Base-by-base conservation (phyloP, 2,329 filamentous ascomycete genomes). In the Pseudonectria foliicola region DNA sequence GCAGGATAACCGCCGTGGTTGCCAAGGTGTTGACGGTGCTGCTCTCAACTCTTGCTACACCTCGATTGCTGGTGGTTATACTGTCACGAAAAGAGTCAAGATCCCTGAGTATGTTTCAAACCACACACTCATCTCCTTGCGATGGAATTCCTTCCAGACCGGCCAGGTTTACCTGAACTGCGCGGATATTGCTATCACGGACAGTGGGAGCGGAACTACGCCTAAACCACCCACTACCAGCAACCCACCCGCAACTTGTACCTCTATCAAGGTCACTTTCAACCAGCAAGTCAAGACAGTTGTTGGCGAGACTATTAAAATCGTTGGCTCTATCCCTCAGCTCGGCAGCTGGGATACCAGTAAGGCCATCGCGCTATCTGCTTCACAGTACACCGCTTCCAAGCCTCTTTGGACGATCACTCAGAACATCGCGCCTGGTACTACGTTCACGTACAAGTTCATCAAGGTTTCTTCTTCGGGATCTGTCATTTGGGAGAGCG, bases 361-460 rank as follows among this genome's bases (percentile, higher is more conserved):
- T 0, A 50, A 55, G 3, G 75, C 69, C 0, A 51, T 72, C 1
- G 53, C 69, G 0, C 55, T 82, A 6, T 71, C 66, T 3, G 70
- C 76, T 2, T 52, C 59, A 13, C 46, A 64, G 13, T 81, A 81
- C 53, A 75, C 71, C 1, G 49, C 53, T 12, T 53, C 57, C 8
- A 71, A 75, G 39, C 71, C 66, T 2, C 35, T 77, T 10, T 82
- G 77, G 77, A 66, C 57, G n/a, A 57, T 54, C 3, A 71, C 67
- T 0, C 47, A 77, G 27, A 64, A 52, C 12, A 48, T 82, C 8
- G 59, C 69, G 0, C 63, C 72, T 0, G 75, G 73, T 2, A 64
- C 59, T 3, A 58, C 53, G 0, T 67, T 81, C 37, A 47, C 71
- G 53, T 80, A 79, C 53, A 79, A 80, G 55, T 82, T 73, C 48